Percentiles rank a stretch among this genome's conserved stretches.
phyloP scores from a whole-genome alignment of 257 asterid species.

The Plantago major region DNA sequence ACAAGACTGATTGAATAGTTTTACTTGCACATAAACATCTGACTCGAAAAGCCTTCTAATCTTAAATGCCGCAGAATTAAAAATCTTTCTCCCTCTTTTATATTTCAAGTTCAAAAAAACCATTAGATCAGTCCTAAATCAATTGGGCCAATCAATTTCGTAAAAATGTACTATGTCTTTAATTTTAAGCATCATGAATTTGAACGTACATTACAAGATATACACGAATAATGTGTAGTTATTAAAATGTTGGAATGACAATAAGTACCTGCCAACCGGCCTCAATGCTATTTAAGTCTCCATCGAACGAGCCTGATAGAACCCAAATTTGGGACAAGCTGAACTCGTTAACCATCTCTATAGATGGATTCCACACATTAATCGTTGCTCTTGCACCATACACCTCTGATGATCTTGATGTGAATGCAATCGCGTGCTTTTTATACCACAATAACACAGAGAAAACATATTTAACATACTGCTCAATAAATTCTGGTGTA shows the following conservation, averaged over 20 bases:
- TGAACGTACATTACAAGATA: too few relatives aligned
- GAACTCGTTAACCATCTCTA: constrained; percentile 69
- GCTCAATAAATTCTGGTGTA: too few relatives aligned
- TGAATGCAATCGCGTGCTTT: constrained; percentile 92
- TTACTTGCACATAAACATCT: too few relatives aligned
- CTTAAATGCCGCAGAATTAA: too few relatives aligned
- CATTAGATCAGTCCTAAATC: too few relatives aligned
- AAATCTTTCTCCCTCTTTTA: too few relatives aligned
- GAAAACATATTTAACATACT: background rate
- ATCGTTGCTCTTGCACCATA: constrained; percentile 94
- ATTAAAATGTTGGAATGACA: constrained; percentile 38
- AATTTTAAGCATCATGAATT: too few relatives aligned
- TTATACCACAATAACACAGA: background rate
- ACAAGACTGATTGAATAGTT: background rate
- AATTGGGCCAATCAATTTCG: too few relatives aligned
- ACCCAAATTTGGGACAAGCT: constrained; percentile 98
- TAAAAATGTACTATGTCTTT: too few relatives aligned
- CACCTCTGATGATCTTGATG: constrained; percentile 53
- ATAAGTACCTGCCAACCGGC: constrained; percentile 96
- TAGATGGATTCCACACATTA: constrained; percentile 89
- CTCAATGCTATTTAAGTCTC: constrained; percentile 93
- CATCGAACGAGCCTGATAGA: constrained; percentile 83
- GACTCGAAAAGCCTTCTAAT: too few relatives aligned
- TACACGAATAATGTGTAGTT: background rate
- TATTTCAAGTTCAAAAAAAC: too few relatives aligned